Evolutionary conservation across 2,329 filamentous ascomycete species (phyloP), one percentile per base, ranked within the genome.

Genomic region (Ophiocordyceps camponoti-floridani): DNA sequence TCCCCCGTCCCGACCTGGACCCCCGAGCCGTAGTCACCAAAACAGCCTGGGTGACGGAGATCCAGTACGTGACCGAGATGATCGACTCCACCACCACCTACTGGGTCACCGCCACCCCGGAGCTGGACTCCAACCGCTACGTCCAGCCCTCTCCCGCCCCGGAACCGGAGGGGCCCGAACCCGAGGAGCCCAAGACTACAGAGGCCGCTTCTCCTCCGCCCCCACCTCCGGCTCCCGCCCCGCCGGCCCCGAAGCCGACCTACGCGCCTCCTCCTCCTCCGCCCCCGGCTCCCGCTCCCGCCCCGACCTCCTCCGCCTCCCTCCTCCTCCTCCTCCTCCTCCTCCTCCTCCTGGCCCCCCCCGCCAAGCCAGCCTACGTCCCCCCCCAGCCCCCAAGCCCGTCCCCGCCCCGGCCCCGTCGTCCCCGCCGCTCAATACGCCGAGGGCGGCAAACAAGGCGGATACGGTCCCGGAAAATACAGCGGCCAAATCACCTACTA

Each of bases 401-500:
- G 12, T 23, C 7, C 43, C 43, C 4, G 13, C n/a, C 11, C 31
- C 31, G 9, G 18, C 43, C 8, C 45, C 46, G 18, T 41, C 43
- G 27, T 41, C 41, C 44, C 52, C 38, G 47, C 30, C 14, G 44
- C 48, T 10, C 16, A 43, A 14, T 18, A 16, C 27, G 16, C 18
- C 31, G 41, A 19, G 30, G 18, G 44, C 14, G 43, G 50, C 40
- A 38, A 47, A 46, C 44, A 19, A n/a, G 28, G 49, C 47, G 11
- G 10, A n/a, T 4, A 4, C 35, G 14, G 14, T 9, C 6, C n/a
- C 35, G 42, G 47, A 49, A 45, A 52, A 14, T 19, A 30, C 53
- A 41, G 52, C 0, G 84, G 84, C 48, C 73, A 87, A 43, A 69
- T 85, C 51, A 91, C 85, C 47, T 88, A 75, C 68, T 93, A 84